Conservation (phyloP, 768 basidiomycete species). For the Cubamyces sp. region DNA sequence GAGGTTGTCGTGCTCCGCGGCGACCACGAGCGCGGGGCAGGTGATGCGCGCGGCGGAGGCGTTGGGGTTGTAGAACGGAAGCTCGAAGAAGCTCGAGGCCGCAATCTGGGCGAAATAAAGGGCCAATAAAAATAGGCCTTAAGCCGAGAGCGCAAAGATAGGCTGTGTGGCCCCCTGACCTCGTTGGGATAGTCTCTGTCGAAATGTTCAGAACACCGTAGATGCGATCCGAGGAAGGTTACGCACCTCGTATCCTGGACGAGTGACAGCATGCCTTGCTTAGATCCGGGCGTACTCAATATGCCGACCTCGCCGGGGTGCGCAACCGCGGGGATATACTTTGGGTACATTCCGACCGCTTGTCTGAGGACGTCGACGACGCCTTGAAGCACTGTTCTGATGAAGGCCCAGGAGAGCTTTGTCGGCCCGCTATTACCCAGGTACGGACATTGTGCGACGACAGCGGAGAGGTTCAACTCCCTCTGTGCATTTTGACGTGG, state of each 20-base stretch:
- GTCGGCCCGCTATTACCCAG: constrained; percentile 27
- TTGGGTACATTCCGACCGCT: constrained; percentile 32
- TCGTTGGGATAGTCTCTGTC: constrained; percentile 22
- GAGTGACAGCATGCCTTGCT: constrained; percentile 28
- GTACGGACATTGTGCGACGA: constrained; percentile 41
- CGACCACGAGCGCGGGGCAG: constrained; percentile 19
- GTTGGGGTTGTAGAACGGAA: constrained; percentile 18
- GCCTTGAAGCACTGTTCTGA: constrained; percentile 29
- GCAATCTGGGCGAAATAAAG: constrained; percentile 8
- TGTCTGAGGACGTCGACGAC: constrained; percentile 35
- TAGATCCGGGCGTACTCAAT: constrained; percentile 30
- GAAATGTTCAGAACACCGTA: background rate
- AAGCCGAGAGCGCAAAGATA: background rate
- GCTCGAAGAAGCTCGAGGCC: constrained; percentile 22
- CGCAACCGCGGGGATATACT: constrained; percentile 36
- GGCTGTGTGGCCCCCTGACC: constrained; percentile 1
- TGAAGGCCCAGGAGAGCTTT: constrained; percentile 16
- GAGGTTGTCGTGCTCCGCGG: constrained; percentile 15
- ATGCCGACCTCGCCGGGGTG: constrained; percentile 36
- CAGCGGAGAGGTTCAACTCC: constrained; percentile 35
- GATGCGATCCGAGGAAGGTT: background rate
- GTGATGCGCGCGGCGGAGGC: constrained; percentile 12
- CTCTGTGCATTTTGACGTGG: constrained; percentile 18
- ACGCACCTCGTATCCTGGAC: constrained; percentile 7
- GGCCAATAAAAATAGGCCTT: background rate